A percentile compares a stretch with the other conserved stretches of the same genome.
These are phyloP conservation scores for Starmerella apicola DNA, from an alignment of 805 yeast species.

Conservation along the genomic window DNA sequence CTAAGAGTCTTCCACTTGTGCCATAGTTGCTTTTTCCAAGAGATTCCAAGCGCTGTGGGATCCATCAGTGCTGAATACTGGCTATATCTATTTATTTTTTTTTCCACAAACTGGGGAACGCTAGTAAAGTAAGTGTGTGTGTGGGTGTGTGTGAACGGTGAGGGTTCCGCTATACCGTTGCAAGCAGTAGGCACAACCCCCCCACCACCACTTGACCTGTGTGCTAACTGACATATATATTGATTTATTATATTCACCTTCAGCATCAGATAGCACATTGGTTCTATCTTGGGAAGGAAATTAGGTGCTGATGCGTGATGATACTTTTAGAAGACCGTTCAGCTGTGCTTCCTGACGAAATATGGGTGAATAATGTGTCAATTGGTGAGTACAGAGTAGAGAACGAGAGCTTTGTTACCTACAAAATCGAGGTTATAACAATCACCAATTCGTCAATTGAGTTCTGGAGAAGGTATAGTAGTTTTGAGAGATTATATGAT, in stretches of 20 bases:
- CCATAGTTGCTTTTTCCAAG: conserved; percentile 20
- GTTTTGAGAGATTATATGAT: conserved; percentile 40
- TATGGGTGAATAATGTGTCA: conserved; percentile 33
- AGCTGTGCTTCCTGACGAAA: conserved; percentile 5
- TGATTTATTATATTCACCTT: no score
- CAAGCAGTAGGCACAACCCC: no score
- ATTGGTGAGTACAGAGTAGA: conserved; percentile 33
- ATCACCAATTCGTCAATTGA: conserved; percentile 28
- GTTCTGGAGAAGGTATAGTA: conserved; percentile 51
- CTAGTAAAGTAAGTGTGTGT: no score
- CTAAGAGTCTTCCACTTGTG: conserved; percentile 49
- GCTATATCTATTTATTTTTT: not conserved
- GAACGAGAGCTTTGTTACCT: conserved; percentile 34
- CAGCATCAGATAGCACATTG: no score
- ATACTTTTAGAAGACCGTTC: conserved; percentile 20
- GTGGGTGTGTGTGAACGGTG: no score
- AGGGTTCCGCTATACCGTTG: no score
- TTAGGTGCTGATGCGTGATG: no score
- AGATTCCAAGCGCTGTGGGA: conserved; percentile 9
- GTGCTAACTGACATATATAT: no score
- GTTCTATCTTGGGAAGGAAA: no score
- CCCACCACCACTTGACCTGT: no score
- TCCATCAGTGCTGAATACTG: no score
- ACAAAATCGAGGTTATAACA: conserved; percentile 32
- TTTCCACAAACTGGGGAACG: not conserved